phyloP scores from a whole-genome alignment of 495 filamentous ascomycete genomes.

The Penicillium bovifimosum region DNA sequence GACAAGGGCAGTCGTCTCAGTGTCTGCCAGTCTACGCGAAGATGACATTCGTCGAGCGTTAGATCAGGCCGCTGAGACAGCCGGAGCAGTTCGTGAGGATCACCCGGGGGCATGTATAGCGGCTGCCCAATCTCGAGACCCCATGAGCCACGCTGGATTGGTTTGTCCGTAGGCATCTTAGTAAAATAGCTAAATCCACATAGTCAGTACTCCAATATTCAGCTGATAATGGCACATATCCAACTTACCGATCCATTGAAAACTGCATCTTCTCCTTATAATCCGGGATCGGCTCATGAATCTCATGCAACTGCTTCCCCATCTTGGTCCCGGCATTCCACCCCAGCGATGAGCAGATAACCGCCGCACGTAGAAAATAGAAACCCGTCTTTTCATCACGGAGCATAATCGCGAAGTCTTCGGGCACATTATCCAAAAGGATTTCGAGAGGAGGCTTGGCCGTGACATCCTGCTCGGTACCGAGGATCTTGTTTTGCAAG shows the following conservation, averaged over 20 bases:
- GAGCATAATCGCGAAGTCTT: slow-evolving; percentile 81
- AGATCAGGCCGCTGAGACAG: slow-evolving; percentile 52
- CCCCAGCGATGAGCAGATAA: slow-evolving; percentile 74
- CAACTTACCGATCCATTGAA: slow-evolving; percentile 70
- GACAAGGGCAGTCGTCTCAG: slow-evolving; percentile 75
- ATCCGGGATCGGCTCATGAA: slow-evolving; percentile 76
- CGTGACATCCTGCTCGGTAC: slow-evolving; percentile 55
- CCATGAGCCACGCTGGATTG: slow-evolving; percentile 89
- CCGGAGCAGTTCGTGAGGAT: slow-evolving; percentile 59
- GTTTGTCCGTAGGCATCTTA: slow-evolving; percentile 65
- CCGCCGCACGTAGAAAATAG: slow-evolving; percentile 73
- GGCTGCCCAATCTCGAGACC: slow-evolving; percentile 72
- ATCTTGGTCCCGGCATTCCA: slow-evolving; percentile 79
- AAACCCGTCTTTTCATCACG: slow-evolving; percentile 64
- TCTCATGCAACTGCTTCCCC: slow-evolving; percentile 63
- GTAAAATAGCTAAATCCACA: slow-evolving; percentile 60
- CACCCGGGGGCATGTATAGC: slow-evolving; percentile 72
- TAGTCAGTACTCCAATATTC: neutral
- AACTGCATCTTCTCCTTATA: slow-evolving; percentile 90
- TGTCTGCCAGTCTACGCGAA: slow-evolving; percentile 94
- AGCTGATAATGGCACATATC: neutral
- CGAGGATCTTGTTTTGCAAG: slow-evolving; percentile 68
- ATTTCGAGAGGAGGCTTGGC: slow-evolving; percentile 64
- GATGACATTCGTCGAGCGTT: slow-evolving; percentile 53
- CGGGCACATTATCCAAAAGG: slow-evolving; percentile 76